Evolutionary conservation across 1,139 yeast species (phyloP).

Genomic region (Meyerozyma sp.): DNA sequence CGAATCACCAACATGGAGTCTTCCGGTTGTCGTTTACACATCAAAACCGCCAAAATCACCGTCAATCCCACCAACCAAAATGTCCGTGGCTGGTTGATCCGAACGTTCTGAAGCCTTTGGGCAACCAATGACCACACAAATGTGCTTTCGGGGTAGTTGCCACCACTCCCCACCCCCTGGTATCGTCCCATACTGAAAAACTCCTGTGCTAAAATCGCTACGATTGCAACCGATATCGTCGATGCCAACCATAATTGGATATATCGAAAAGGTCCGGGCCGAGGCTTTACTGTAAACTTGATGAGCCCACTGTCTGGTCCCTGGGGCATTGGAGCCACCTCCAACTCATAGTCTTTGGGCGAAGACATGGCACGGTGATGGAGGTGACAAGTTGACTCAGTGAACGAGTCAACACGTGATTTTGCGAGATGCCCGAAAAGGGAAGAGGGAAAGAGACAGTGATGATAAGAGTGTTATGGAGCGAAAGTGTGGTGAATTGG

Average conservation of each 20-base stretch:
- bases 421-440: not conserved
- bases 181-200: not conserved
- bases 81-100: not conserved
- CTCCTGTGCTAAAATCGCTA: conserved; percentile 1
- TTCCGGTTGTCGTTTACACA: conserved; percentile 20
- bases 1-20: conserved; percentile 33
- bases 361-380: conserved; percentile 22
- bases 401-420: conserved; percentile 3
- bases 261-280: conserved; percentile 6
- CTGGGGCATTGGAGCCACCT: conserved; percentile 17
- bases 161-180: not conserved
- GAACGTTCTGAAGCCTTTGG: not conserved
- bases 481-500: no score
- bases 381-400: not conserved
- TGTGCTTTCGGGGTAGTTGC: not conserved
- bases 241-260: conserved; percentile 11
- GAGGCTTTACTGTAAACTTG: conserved; percentile 17
- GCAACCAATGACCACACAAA: not conserved
- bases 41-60: conserved; percentile 3
- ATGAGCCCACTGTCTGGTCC: conserved; percentile 11
- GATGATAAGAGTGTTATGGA: no score
- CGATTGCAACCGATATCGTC: conserved; percentile 6
- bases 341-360: conserved; percentile 24
- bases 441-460: not conserved
- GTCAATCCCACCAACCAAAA: not conserved